Evolutionary conservation across 202 grass and related monocot species (phyloP), one percentile per base, ranked within the genome.

Genomic region (Panicum hallii): DNA sequence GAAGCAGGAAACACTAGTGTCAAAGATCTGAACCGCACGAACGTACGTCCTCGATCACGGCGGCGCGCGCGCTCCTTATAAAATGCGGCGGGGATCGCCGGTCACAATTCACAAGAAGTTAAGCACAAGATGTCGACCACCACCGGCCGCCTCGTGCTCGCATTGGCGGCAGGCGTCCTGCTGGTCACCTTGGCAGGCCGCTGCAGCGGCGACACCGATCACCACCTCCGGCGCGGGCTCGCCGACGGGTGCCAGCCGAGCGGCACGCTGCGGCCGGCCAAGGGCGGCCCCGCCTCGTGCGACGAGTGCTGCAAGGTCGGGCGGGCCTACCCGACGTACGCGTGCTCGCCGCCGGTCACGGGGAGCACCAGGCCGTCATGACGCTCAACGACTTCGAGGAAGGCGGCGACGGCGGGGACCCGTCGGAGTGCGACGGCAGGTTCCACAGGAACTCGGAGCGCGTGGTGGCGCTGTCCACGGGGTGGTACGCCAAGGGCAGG

Each of bases 381-480:
- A 89, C 87, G 11, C 75, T 91, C n/a, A 87, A 91, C 54, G 78
- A 87, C 82, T 94, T 92, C 60, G 34, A 40, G 0, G 63, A 34
- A 38, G 89, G 74, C 5, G 87, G 87, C 7, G 87, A 91, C 17
- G 87, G 89, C 32, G 92, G 92, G 3, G 85, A 53, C 15, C 79
- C 63, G 30, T 88, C 93, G 9, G 83, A 88, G 73, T 95, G 90
- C 65, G 86, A 93, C 72, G 9, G 11, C 5, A 19, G 23, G 23
- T 95, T 54, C 81, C 90, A 93, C 61, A 11, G 0, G 3, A 79
- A 88, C 83, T 22, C 78, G 1, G 79, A 88, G 64, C 52, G 2
- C 57, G 83, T 95, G 4, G 90, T 92, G n/a, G 93, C 93, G 17
- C 83, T 90, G 7, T 92, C 90, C 11, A 95, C 93, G 22, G 90